Base-by-base conservation (phyloP, 257 asterid species). In the Verbena officinalis region DNA sequence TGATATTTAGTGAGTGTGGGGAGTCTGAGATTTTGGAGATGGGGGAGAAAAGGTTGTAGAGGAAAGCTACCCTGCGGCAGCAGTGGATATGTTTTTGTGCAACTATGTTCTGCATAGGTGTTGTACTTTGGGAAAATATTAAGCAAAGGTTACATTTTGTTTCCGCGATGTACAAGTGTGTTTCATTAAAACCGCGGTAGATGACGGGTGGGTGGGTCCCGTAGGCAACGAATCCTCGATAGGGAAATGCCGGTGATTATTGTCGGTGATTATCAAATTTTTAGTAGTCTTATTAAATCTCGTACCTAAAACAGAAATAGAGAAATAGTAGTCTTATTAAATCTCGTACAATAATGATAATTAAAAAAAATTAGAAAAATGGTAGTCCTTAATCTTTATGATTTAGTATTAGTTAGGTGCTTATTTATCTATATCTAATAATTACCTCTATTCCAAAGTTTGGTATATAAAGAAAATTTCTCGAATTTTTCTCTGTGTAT, bases 191-290 rank as follows among this genome's bases (percentile, higher is more conserved):
- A 30, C 69, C 76, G 66, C 73, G 76, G 76, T 59, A 64, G 39
- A 53, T 61, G 67, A 46, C 71, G 67, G n/a, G 65, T 55, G 45
- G 30, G 15, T 54, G 76, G 73, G 45, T 21, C 76, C 77, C 69
- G 12, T 44, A 5, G 16, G 19, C 17, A n/a, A 14, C 2, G 15
- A 21, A 14, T 19, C 22, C 44, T 38, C 10, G 16, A 16, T 16
- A 2, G 3, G 34, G 64, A 9, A 12, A 27, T 7, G 70, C 65
- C 51, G 72, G 58, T 61, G 17, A 42, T 13, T 13, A 1, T 2
- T 42, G 77, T 59, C 72, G 68, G 77, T 59, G 59, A 30, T 64
- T 48, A 19, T 46, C 10, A 14, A 42, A 17, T 13, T 1, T 0
- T n/a, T n/a, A n/a, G n/a, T n/a, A 38, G 43, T 30, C 7, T 30